Base-by-base conservation (phyloP, 192 early-diverging fungal species). In the Nowakowskiella sp. region DNA sequence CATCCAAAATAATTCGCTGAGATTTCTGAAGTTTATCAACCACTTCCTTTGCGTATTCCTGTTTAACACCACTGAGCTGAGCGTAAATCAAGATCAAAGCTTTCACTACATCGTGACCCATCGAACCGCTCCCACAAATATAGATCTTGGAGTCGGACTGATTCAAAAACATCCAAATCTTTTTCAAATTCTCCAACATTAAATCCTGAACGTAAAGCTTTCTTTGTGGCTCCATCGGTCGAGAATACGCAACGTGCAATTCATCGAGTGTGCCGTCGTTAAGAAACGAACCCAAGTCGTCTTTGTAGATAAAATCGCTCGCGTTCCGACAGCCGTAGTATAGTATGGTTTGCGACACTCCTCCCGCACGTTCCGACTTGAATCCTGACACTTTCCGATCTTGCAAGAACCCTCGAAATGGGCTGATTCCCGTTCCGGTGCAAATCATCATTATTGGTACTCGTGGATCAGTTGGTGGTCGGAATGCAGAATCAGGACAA, bases 1-100 rank as follows among this genome's bases (percentile, higher is more conserved):
- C 62, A 58, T 64, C 62, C 25, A 51, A 55, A 49, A 58, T 24
- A 28, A 53, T 58, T 3, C 62, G 47, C 0, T 44, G 36, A 8
- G 6, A 21, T 9, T 6, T 9, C 51, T 53, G 42, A n/a, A 44
- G 2, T 22, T 27, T 42, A 26, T 62, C 39, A 31, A 64, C 10
- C 29, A 26, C 52, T 19, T 0, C 43, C 4, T 24, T 43, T 7
- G 31, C 62, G 1, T 60, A 44, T 9, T 23, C 32, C 30, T 39
- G 44, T 1, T 42, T 10, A 27, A 54, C 24, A 4, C 60, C 60
- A 19, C 62, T 44, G 26, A 47, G 51, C 31, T 28, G 13, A 4
- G 13, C 13, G 22, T n/a, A 47, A 30, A 64, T 58, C 31, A 27
- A 24, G 19, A 23, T 51, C 6, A 60, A n/a, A 3, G 49, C 49